These are phyloP conservation scores for Xenosphaeropsis pyriputrescens DNA, from an alignment of 2,329 filamentous ascomycete genomes.

Conservation along the genomic window DNA sequence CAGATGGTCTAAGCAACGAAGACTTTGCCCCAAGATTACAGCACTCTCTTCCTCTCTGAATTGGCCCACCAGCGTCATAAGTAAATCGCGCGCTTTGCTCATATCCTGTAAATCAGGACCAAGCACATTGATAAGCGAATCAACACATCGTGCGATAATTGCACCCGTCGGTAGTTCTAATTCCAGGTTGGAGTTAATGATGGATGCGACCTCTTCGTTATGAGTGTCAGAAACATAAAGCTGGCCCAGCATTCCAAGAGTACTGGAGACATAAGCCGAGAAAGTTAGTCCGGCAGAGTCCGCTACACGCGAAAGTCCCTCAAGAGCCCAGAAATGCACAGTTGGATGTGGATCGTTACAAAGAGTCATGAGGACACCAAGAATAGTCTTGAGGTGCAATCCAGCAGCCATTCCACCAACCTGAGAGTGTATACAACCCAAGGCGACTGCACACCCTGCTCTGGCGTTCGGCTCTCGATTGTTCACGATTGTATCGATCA, in stretches of 20 bases:
- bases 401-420: constrained; percentile 96
- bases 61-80: constrained; percentile 71
- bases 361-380: constrained; percentile 96
- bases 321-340: constrained; percentile 93
- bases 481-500: constrained; percentile 86
- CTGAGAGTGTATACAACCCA: constrained; percentile 88
- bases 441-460: constrained; percentile 84
- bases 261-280: constrained; percentile 77
- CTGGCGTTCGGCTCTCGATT: constrained; percentile 88
- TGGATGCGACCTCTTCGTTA: constrained; percentile 65
- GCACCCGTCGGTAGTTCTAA: constrained; percentile 70
- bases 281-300: constrained; percentile 90
- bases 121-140: constrained; percentile 92
- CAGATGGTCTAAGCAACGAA: constrained; percentile 78
- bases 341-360: constrained; percentile 90
- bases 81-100: constrained; percentile 79
- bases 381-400: constrained; percentile 89
- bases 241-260: constrained; percentile 85
- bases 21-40: constrained; percentile 58
- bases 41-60: constrained; percentile 64
- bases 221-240: constrained; percentile 87
- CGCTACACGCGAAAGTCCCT: constrained; percentile 72
- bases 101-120: constrained; percentile 91
- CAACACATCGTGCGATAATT: constrained; percentile 74
- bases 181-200: constrained; percentile 82